Evolutionary conservation across 148 eudicot genomes (phyloP).

Genomic region (Amaranthus hypochondriacus): DNA sequence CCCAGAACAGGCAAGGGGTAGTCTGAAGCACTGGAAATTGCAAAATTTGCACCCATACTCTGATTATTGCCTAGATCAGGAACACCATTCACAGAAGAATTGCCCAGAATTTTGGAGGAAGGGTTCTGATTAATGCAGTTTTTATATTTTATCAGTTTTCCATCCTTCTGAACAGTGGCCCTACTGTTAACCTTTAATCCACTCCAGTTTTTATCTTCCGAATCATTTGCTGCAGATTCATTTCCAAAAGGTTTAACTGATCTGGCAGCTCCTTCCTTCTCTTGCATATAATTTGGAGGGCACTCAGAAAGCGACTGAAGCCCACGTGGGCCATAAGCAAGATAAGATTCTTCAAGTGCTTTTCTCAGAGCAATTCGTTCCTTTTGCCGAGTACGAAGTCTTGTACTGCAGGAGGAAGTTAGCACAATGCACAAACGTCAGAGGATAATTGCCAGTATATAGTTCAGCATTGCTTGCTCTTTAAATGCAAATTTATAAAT

Average conservation of each 20-base stretch:
- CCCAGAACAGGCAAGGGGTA: conserved; percentile 67
- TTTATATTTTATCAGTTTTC: conserved; percentile 41
- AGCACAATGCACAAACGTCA: conserved; percentile 2
- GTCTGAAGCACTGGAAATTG: conserved; percentile 27
- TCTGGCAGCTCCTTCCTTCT: conserved; percentile 23
- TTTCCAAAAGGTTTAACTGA: conserved; percentile 34
- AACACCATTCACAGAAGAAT: conserved; percentile 25
- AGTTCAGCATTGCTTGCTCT: not conserved
- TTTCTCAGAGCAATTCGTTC: conserved; percentile 63
- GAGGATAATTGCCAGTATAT: not conserved
- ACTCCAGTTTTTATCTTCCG: conserved; percentile 29
- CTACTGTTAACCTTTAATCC: conserved; percentile 33
- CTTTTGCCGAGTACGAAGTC: conserved; percentile 90
- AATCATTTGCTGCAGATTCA: conserved; percentile 26
- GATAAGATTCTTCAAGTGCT: conserved; percentile 29
- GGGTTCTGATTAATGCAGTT: conserved; percentile 20
- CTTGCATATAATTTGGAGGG: conserved; percentile 28
- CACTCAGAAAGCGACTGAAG: conserved; percentile 25
- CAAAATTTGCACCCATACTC: conserved; percentile 26
- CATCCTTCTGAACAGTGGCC: conserved; percentile 29
- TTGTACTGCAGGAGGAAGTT: conserved; percentile 45
- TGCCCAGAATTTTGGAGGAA: conserved; percentile 21
- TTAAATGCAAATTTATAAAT: not conserved
- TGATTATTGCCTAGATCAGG: conserved; percentile 15
- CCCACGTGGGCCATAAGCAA: conserved; percentile 26